Evolutionary conservation across 2,329 filamentous ascomycete genomes (phyloP).

Genomic region (Acrocalymma vagum): DNA sequence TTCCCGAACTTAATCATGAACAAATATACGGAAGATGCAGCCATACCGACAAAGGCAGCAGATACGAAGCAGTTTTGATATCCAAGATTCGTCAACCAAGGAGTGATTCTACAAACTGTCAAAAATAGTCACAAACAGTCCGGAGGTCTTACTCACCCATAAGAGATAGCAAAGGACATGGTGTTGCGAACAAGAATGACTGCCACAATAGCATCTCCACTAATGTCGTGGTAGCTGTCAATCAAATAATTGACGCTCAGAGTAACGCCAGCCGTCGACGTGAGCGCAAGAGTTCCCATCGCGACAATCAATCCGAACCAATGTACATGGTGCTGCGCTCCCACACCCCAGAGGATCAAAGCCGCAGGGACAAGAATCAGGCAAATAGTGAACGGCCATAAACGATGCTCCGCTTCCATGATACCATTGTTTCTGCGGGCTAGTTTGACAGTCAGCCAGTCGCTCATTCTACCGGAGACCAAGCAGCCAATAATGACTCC

Average conservation of each 20-base stretch:
- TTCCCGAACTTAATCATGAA: constrained; percentile 61
- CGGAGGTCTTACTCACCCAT: constrained; percentile 47
- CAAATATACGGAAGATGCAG: constrained; percentile 49
- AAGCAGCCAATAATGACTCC: constrained; percentile 27
- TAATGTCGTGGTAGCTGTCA: constrained; percentile 58
- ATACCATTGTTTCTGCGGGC: constrained; percentile 50
- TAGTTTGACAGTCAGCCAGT: constrained; percentile 34
- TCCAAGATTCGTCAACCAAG: constrained; percentile 54
- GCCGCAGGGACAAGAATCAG: constrained; percentile 54
- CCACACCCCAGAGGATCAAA: constrained; percentile 61
- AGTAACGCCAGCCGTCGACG: constrained; percentile 49
- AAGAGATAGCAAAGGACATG: constrained; percentile 60
- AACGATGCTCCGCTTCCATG: constrained; percentile 50
- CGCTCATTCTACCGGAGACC: constrained; percentile 28
- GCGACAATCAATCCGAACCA: constrained; percentile 60
- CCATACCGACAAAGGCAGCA: constrained; percentile 53
- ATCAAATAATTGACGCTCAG: constrained; percentile 57
- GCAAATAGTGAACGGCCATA: constrained; percentile 51
- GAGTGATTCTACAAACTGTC: constrained; percentile 42
- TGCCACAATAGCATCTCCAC: constrained; percentile 59
- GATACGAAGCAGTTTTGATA: constrained; percentile 54
- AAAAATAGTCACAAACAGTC: background rate
- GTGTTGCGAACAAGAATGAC: constrained; percentile 61
- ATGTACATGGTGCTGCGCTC: constrained; percentile 58
- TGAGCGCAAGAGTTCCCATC: constrained; percentile 48